A percentile compares a stretch with the other conserved stretches of the same genome.
Conservation (phyloP, 169 alveolate species). For the Plasmodium blacklocki region DNA sequence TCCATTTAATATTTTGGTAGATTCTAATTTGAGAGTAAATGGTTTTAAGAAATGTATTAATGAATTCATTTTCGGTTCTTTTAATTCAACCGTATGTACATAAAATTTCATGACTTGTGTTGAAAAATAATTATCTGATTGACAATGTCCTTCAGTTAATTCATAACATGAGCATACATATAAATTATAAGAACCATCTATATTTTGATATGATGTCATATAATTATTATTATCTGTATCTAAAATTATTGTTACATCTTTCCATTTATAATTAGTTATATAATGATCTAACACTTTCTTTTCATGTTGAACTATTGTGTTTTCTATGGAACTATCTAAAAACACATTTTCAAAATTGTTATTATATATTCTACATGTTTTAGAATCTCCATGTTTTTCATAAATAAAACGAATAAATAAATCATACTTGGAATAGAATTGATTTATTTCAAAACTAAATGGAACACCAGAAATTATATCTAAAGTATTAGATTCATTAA, state of each 20-base stretch:
- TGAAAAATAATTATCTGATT: conserved; percentile 13
- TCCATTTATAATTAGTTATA: conserved; percentile 30
- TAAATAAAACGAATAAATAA: conserved; percentile 29
- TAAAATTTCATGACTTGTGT: conserved; percentile 19
- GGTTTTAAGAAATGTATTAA: conserved; percentile 32
- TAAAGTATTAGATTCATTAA: conserved; percentile 14
- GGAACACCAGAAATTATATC: conserved; percentile 65
- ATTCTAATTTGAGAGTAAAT: conserved; percentile 39
- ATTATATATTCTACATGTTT: conserved; percentile 18
- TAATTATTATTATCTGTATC: conserved; percentile 42
- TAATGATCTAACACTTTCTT: conserved; percentile 19
- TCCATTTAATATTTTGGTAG: conserved; percentile 43
- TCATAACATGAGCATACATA: conserved; percentile 67
- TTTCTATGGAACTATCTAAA: conserved; percentile 2
- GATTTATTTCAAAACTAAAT: conserved; percentile 57
- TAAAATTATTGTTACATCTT: conserved; percentile 26
- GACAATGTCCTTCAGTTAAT: conserved; percentile 25
- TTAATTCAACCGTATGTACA: conserved; percentile 46
- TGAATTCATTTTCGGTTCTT: conserved; percentile 52
- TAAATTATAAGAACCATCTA: conserved; percentile 34
- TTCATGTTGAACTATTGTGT: conserved; percentile 21
- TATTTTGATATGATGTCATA: conserved; percentile 24
- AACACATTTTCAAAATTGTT: conserved; percentile 15
- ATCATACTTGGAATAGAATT: conserved; percentile 42
- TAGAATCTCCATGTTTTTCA: conserved; percentile 15